A percentile compares a stretch with the other conserved stretches of the same genome.
Conservation (phyloP, 2,329 filamentous ascomycete genomes). For the Escovopsis sp. region DNA sequence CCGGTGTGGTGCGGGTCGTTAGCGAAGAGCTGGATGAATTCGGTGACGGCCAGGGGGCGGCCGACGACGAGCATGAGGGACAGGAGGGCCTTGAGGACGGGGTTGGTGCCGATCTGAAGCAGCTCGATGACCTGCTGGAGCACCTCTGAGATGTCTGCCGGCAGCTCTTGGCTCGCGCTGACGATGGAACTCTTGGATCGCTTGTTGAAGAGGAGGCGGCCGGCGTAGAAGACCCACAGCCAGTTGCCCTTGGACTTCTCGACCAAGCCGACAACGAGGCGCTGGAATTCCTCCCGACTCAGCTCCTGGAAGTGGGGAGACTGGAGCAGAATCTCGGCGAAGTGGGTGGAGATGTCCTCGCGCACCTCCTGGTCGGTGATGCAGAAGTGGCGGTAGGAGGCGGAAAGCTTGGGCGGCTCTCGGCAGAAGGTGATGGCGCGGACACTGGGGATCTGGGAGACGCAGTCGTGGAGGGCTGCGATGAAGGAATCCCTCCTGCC, state of each 20-base stretch:
- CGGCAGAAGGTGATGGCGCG: slow-evolving; percentile 23
- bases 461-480: slow-evolving; percentile 15
- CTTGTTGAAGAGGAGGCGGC: slow-evolving; percentile 16
- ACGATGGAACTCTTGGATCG: slow-evolving; percentile 4
- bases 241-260: slow-evolving; percentile 21
- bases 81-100: slow-evolving; percentile 13
- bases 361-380: slow-evolving; percentile 18
- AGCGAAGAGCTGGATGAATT: slow-evolving; percentile 20
- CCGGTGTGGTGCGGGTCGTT: slow-evolving; percentile 9
- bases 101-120: slow-evolving; percentile 8
- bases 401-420: slow-evolving; percentile 16
- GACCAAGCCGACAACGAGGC: slow-evolving; percentile 17
- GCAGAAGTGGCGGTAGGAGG: slow-evolving; percentile 16
- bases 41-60: slow-evolving; percentile 17
- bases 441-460: slow-evolving; percentile 14
- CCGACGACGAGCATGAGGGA: slow-evolving; percentile 21
- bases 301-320: slow-evolving; percentile 9
- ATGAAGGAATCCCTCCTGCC: slow-evolving; percentile 15
- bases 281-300: slow-evolving; percentile 12
- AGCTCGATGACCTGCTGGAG: slow-evolving; percentile 6
- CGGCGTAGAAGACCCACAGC: slow-evolving; percentile 22
- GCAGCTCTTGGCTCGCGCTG: slow-evolving; percentile 5
- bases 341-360: slow-evolving; percentile 18
- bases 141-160: slow-evolving; percentile 4
- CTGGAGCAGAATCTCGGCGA: slow-evolving; percentile 9